Percentiles rank a stretch among this genome's conserved stretches.
Conservation (phyloP, 2,329 filamentous ascomycete genomes). For the Pseudocercospora cruenta region DNA sequence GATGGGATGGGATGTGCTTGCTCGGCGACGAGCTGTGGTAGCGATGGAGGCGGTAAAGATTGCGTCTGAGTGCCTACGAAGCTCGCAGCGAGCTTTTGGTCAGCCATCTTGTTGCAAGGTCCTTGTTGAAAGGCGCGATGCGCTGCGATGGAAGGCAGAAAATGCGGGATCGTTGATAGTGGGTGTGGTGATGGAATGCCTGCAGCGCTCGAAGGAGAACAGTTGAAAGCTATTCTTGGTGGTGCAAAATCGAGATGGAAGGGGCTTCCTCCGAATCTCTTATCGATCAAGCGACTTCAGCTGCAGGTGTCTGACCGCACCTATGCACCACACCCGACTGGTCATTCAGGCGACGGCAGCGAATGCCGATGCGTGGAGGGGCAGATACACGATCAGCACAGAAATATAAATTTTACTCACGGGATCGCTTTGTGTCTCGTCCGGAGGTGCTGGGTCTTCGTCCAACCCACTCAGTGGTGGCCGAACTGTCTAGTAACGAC, state of each 20-base stretch:
- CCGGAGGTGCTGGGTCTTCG: constrained; percentile 37
- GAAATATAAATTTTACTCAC: constrained; percentile 31
- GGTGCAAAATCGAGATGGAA: background rate
- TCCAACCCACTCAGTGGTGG: constrained; percentile 35
- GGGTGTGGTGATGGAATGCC: background rate
- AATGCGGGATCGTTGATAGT: background rate
- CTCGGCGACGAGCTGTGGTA: constrained; percentile 91
- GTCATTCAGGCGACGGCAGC: constrained; percentile 12
- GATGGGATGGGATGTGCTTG: constrained; percentile 83
- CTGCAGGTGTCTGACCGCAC: background rate
- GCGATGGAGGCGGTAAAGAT: constrained; percentile 86
- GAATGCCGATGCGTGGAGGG: constrained; percentile 9
- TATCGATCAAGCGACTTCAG: constrained; percentile 7
- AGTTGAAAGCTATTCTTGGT: no score
- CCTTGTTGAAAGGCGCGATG: constrained; percentile 43
- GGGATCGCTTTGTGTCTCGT: constrained; percentile 39
- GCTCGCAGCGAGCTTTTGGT: constrained; percentile 26
- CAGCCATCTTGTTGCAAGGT: constrained; percentile 38
- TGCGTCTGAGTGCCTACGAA: constrained; percentile 63
- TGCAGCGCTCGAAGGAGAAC: background rate
- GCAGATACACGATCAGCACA: background rate
- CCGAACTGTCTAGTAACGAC: constrained; percentile 33
- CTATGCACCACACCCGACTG: constrained; percentile 3
- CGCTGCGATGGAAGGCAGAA: constrained; percentile 1
- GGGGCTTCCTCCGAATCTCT: background rate